A percentile compares a stretch with the other conserved stretches of the same genome.
Conservation (phyloP, 371 early-diverging fungal genomes). For the Neoconidiobolus thromboides region DNA sequence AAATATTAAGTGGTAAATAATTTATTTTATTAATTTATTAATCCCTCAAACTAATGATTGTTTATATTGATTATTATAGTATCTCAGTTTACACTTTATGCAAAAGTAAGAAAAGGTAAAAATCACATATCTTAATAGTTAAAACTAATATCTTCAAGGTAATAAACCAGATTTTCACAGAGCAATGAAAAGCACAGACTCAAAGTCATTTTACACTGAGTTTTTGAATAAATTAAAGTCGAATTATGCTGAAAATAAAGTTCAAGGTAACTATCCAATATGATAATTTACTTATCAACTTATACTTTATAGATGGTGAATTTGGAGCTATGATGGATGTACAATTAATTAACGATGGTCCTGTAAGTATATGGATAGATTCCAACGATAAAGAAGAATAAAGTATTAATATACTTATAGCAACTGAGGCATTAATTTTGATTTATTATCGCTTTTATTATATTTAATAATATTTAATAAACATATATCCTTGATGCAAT, state of each 20-base stretch:
- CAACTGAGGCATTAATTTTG: background rate
- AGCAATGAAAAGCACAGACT: conserved; percentile 50
- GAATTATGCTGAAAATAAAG: conserved; percentile 33
- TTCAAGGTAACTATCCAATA: conserved; percentile 30
- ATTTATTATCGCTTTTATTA: background rate
- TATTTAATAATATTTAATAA: background rate
- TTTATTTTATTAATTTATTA: background rate
- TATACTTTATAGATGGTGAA: conserved; percentile 29
- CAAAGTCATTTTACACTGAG: conserved; percentile 44
- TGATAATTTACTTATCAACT: background rate
- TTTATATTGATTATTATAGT: conserved; percentile 20
- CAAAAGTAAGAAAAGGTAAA: conserved; percentile 40
- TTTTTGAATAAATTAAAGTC: conserved; percentile 49
- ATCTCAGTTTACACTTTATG: conserved; percentile 74
- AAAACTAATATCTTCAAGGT: conserved; percentile 14
- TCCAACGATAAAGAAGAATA: conserved; percentile 22
- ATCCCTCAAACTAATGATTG: background rate
- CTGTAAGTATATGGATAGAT: conserved; percentile 58
- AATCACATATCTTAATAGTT: background rate
- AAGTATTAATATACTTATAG: too few relatives aligned
- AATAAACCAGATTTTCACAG: conserved; percentile 78
- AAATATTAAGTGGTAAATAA: conserved; percentile 45
- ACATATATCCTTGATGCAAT: conserved; percentile 68
- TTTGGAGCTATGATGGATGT: conserved; percentile 82
- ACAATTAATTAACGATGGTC: conserved; percentile 64